phyloP scores from a whole-genome alignment of 2,329 filamentous ascomycete species.

The Macrophomina phaseolina region DNA sequence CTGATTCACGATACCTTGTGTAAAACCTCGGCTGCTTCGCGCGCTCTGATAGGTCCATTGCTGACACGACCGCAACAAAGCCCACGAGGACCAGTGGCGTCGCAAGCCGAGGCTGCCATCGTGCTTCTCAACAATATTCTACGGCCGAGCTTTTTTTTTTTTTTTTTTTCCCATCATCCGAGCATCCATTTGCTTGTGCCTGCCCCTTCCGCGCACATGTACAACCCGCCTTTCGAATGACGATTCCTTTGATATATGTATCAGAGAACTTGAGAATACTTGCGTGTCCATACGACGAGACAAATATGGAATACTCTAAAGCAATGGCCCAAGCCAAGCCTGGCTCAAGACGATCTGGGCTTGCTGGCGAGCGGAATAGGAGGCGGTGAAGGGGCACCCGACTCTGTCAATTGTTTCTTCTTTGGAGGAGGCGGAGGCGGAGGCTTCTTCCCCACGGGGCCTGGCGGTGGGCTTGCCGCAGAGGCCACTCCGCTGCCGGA shows the following conservation, averaged over 20 bases:
- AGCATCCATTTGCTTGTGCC: not conserved
- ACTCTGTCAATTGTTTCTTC: conserved; percentile 50
- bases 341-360: conserved; percentile 41
- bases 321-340: not conserved
- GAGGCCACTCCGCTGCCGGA: conserved; percentile 31
- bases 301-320: not conserved
- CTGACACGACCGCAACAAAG: not conserved
- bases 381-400: conserved; percentile 50
- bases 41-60: conserved; percentile 22
- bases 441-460: conserved; percentile 55
- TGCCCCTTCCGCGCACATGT: not conserved
- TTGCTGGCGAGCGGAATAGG: conserved; percentile 65
- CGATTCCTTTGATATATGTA: not conserved
- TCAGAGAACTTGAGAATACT: not conserved
- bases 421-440: conserved; percentile 66
- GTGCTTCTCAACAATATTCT: conserved; percentile 23
- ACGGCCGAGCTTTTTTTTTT: conserved; percentile 25
- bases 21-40: conserved; percentile 18
- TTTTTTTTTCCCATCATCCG: not conserved
- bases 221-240: not conserved
- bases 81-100: conserved; percentile 9
- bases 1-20: conserved; percentile 12
- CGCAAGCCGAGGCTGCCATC: conserved; percentile 19
- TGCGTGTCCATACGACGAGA: not conserved
- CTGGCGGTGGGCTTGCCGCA: conserved; percentile 18